These are phyloP conservation scores for Candida tallmaniae DNA, from an alignment of 805 yeast species.

Conservation along the genomic window DNA sequence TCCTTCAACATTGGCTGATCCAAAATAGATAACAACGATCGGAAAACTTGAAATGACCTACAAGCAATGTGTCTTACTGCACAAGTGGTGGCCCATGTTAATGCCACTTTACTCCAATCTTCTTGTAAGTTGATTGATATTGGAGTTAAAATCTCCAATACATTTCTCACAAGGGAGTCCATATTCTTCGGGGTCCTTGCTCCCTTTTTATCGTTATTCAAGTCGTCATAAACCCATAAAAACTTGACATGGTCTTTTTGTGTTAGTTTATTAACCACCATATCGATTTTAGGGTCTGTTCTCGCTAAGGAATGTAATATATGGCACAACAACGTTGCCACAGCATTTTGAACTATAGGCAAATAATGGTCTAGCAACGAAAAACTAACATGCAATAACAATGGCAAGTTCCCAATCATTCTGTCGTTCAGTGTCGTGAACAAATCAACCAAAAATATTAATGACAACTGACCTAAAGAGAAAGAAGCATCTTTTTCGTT, in stretches of 20 bases:
- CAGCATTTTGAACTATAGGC: constrained; percentile 78
- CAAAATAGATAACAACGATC: constrained; percentile 74
- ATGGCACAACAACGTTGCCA: constrained; percentile 69
- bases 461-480: constrained; percentile 82
- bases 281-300: constrained; percentile 49
- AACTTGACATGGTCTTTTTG: constrained; percentile 40
- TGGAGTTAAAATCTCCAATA: constrained; percentile 52
- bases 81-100: constrained; percentile 95
- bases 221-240: constrained; percentile 85
- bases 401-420: constrained; percentile 56
- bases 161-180: constrained; percentile 67
- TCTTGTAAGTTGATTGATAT: constrained; percentile 54
- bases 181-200: constrained; percentile 82
- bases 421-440: constrained; percentile 63
- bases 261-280: constrained; percentile 55
- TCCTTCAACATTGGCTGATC: constrained; percentile 89
- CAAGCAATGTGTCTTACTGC: constrained; percentile 97
- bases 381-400: constrained; percentile 73
- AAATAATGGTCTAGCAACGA: constrained; percentile 86
- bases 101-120: constrained; percentile 80
- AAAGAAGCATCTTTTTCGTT: constrained; percentile 69
- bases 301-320: constrained; percentile 62
- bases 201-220: constrained; percentile 67
- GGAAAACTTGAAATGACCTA: constrained; percentile 87
- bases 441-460: constrained; percentile 80